Base-by-base conservation (phyloP, 176 grass and related monocot genomes). In the Microstegium vimineum region DNA sequence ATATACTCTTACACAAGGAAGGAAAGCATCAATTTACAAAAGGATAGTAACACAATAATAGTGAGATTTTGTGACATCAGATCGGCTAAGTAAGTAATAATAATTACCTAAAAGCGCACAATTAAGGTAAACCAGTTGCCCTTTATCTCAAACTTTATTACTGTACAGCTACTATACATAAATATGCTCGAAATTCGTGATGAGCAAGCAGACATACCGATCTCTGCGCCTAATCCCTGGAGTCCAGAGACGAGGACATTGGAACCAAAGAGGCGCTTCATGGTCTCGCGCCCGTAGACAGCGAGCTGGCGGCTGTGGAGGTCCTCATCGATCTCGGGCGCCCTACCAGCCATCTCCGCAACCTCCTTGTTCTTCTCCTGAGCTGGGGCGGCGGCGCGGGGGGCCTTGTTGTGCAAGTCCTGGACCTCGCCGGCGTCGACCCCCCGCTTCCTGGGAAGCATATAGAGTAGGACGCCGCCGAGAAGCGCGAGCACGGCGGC, bases 261-360 rank as follows among this genome's bases (percentile, higher is more conserved):
- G 62, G 94, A 97, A 25, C 60, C 94, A 14, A 97, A 97, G 49
- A 97, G 94, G 6, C 94, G 89, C 87, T 86, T 88, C 94, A 97
- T 97, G 51, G 94, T 97, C 71, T 94, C 91, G 81, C 94, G 83
- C 2, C 94, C 94, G 9, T 97, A 97, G 70, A 94, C 94, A 10
- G 94, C 94, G 33, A 94, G 89, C 76, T 97, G 94, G 75, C 94
- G 84, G n/a, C 94, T 97, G 83, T 97, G 94, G 31, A 97, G 90
- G 74, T 97, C 89, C 77, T 97, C 94, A 32, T 97, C 94, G 80
- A 97, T 97, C 87, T 97, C 94, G 10, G 82, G 52, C 18, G 47
- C 83, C 43, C 72, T 73, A 14, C 54, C 67, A 6, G 75, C 69
- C 90, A 90, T 88, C 35, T 37, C 31, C n/a, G 47, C 40, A 9